Evolutionary conservation across 257 asterid genomes (phyloP).

Genomic region (Petunia axillaris): DNA sequence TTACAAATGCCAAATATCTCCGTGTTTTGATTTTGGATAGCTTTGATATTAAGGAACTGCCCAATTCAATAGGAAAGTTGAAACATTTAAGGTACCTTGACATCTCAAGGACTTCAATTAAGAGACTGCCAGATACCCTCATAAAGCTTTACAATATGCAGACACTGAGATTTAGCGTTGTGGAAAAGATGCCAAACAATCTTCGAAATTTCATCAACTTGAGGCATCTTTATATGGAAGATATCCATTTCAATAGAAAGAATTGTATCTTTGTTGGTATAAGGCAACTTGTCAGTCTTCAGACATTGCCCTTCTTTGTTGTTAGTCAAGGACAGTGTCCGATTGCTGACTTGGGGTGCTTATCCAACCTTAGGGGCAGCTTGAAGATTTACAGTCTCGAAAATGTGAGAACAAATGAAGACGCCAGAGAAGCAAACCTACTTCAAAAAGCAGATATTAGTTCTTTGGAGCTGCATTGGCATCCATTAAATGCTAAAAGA

Average conservation of each 20-base stretch:
- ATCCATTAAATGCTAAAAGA: not conserved
- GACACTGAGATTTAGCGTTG: conserved; percentile 12
- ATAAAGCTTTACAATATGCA: conserved; percentile 26
- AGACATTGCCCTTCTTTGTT: conserved; percentile 28
- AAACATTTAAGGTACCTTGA: conserved; percentile 29
- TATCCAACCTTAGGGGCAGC: conserved; percentile 26
- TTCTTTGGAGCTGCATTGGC: conserved; percentile 26
- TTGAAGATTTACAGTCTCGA: conserved; percentile 27
- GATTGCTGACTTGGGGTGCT: conserved; percentile 27
- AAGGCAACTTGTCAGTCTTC: conserved; percentile 30
- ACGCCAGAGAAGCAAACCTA: conserved; percentile 34
- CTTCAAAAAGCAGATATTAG: conserved; percentile 14
- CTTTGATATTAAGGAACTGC: not conserved
- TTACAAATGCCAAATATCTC: conserved; percentile 14
- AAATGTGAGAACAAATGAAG: conserved; percentile 20
- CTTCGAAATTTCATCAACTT: conserved; percentile 20
- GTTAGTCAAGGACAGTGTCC: conserved; percentile 23
- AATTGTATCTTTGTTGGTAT: conserved; percentile 31
- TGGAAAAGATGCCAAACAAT: not conserved
- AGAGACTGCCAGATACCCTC: conserved; percentile 23
- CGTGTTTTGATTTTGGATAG: not conserved
- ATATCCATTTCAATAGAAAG: not conserved
- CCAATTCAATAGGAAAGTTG: conserved; percentile 21
- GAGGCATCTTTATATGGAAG: conserved; percentile 29
- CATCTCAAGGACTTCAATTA: not conserved